Evolutionary conservation across 2,329 filamentous ascomycete genomes (phyloP), one percentile per base, ranked within the genome.

Genomic region (Pochonia chlamydosporia): DNA sequence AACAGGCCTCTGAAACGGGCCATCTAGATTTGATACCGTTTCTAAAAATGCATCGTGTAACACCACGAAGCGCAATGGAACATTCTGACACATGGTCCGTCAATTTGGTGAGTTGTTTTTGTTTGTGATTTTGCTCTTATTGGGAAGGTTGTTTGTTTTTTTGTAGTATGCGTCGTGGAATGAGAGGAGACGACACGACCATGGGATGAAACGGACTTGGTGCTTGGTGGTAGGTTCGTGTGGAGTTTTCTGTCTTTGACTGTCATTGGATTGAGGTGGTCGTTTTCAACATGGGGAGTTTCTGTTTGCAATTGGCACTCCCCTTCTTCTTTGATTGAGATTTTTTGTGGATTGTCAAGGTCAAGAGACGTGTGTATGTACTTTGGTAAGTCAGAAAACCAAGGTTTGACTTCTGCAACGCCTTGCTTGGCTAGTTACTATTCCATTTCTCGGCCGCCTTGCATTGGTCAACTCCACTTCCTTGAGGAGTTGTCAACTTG

Each of bases 1-100:
- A 26, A 16, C 16, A 16, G 33, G 18, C 35, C 43, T 45, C 33
- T 40, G 43, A 45, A 45, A 45, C 43, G 33, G 43, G 43, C 43
- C 43, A 45, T 40, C 24, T 26, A 36, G 23, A 28, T 37, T 40
- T 23, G n/a, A 45, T 13, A 7, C 18, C 14, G 24, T 39, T 37
- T 39, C 23, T 28, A n/a, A 28, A 35, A 21, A 26, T 24, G 40
- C 31, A 37, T 37, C 43, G 33, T 23, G 49, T 41, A 49, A 24
- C 13, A 5, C 14, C 28, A 7, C 20, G 45, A 37, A 26, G 20
- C 14, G 18, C 18, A 18, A 39, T 39, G 20, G 35, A 39, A 23
- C 18, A 39, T 23, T 39, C 11, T 23, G 35, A 39, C 18, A 23
- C 11, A 11, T 20, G 18, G 21, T 39, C 35, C 35, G 31, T 5